A percentile compares a stretch with the other conserved stretches of the same genome.
Evolutionary conservation across 1,284 basidiomycete species (phyloP).

Genomic region (Ustilago tritici): DNA sequence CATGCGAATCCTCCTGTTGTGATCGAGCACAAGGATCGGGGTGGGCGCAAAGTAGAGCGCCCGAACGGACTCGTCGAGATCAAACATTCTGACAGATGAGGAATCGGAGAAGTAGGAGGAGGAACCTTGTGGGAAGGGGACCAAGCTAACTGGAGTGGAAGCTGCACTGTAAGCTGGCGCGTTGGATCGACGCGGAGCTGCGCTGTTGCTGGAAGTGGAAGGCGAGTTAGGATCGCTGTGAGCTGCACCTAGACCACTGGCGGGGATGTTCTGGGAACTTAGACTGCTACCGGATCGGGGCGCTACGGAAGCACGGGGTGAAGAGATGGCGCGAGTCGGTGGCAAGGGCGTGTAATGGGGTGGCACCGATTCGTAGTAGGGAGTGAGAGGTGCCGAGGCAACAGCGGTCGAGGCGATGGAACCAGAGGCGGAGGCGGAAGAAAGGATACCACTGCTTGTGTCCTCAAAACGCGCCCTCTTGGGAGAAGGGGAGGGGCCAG

Average conservation of each 20-base stretch:
- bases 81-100: conserved; percentile 57
- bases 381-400: conserved; percentile 15
- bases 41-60: conserved; percentile 66
- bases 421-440: conserved; percentile 16
- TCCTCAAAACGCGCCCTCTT: conserved; percentile 51
- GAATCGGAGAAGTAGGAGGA: conserved; percentile 30
- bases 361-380: conserved; percentile 24
- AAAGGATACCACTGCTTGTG: conserved; percentile 22
- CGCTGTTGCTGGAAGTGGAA: conserved; percentile 11
- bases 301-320: conserved; percentile 12
- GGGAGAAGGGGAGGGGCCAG: conserved; percentile 28
- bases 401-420: conserved; percentile 4
- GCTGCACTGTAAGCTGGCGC: conserved; percentile 7
- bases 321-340: conserved; percentile 37
- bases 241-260: background rate
- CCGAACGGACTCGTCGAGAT: conserved; percentile 64
- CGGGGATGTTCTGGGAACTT: conserved; percentile 1
- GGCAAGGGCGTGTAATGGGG: conserved; percentile 44
- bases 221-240: conserved; percentile 30
- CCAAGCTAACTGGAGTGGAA: conserved; percentile 18
- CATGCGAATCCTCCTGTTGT: conserved; percentile 59
- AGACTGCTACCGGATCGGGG: conserved; percentile 27
- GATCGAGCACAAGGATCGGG: conserved; percentile 62
- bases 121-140: conserved; percentile 31
- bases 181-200: background rate